A percentile compares a stretch with the other conserved stretches of the same genome.
Conservation (phyloP, 2,329 filamentous ascomycete genomes). For the Geosmithia flava region DNA sequence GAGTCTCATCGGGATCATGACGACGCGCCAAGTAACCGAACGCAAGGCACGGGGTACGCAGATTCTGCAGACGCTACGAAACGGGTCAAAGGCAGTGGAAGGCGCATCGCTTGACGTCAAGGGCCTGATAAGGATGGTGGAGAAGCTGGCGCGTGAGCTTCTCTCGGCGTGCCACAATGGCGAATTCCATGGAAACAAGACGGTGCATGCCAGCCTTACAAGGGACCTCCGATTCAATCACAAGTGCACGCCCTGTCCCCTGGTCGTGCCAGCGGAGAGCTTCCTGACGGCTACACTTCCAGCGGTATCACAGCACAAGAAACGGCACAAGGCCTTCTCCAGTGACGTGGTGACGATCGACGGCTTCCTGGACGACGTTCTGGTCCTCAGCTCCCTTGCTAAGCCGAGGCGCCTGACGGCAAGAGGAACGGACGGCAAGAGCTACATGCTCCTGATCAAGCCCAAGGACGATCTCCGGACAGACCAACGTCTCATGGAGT, state of each 20-base stretch:
- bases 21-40: constrained; percentile 59
- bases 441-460: constrained; percentile 88
- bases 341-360: constrained; percentile 75
- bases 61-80: constrained; percentile 37
- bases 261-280: constrained; percentile 82
- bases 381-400: constrained; percentile 83
- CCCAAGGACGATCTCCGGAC: constrained; percentile 96
- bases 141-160: constrained; percentile 73
- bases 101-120: constrained; percentile 48
- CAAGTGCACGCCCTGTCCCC: constrained; percentile 66
- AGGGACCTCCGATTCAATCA: constrained; percentile 75
- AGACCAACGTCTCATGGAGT: constrained; percentile 97
- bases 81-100: constrained; percentile 37
- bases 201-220: constrained; percentile 58
- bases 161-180: constrained; percentile 70
- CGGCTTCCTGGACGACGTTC: constrained; percentile 72
- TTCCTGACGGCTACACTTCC: constrained; percentile 77
- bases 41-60: constrained; percentile 42
- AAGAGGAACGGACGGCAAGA: constrained; percentile 75
- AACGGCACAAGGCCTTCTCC: constrained; percentile 77
- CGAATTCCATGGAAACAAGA: constrained; percentile 56
- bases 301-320: constrained; percentile 55
- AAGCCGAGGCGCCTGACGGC: constrained; percentile 84
- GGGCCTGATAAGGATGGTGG: constrained; percentile 61
- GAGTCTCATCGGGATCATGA: constrained; percentile 79